These are phyloP conservation scores for Colletotrichum godetiae DNA, from an alignment of 2,329 filamentous ascomycete genomes.

Conservation along the genomic window DNA sequence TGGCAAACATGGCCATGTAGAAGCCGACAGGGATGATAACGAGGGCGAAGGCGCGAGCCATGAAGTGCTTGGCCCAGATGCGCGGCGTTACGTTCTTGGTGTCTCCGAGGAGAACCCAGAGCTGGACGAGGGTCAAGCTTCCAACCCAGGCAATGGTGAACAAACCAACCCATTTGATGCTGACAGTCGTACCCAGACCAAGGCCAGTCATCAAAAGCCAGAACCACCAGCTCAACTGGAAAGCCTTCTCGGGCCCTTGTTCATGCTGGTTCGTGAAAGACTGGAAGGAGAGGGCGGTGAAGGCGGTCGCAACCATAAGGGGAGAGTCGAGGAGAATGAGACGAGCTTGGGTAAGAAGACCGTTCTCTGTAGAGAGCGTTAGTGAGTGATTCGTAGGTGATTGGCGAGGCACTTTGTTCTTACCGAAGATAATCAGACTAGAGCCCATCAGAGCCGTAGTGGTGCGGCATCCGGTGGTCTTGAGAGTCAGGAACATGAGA, in stretches of 20 bases:
- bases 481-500: slow-evolving; percentile 93
- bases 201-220: slow-evolving; percentile 91
- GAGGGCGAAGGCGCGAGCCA: slow-evolving; percentile 89
- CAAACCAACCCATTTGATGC: slow-evolving; percentile 98
- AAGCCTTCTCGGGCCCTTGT: slow-evolving; percentile 87
- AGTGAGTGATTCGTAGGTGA: slow-evolving; percentile 37
- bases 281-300: slow-evolving; percentile 89
- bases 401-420: neutral
- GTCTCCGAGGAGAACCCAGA: slow-evolving; percentile 96
- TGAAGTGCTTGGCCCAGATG: slow-evolving; percentile 92
- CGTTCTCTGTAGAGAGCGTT: slow-evolving; percentile 77
- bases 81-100: slow-evolving; percentile 85
- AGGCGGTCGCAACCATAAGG: slow-evolving; percentile 90
- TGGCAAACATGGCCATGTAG: slow-evolving; percentile 97
- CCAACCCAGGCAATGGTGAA: slow-evolving; percentile 99
- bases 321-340: slow-evolving; percentile 97
- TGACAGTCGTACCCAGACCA: slow-evolving; percentile 87
- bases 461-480: slow-evolving; percentile 89
- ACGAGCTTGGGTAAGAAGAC: slow-evolving; percentile 92
- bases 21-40: slow-evolving; percentile 90
- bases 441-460: slow-evolving; percentile 86
- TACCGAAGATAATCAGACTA: slow-evolving; percentile 90
- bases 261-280: slow-evolving; percentile 98
- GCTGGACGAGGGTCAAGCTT: slow-evolving; percentile 86
- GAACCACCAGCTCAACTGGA: slow-evolving; percentile 95